Evolutionary conservation across 345 rosid species (phyloP), one percentile per base, ranked within the genome.

Genomic region (Heritiera fomes): DNA sequence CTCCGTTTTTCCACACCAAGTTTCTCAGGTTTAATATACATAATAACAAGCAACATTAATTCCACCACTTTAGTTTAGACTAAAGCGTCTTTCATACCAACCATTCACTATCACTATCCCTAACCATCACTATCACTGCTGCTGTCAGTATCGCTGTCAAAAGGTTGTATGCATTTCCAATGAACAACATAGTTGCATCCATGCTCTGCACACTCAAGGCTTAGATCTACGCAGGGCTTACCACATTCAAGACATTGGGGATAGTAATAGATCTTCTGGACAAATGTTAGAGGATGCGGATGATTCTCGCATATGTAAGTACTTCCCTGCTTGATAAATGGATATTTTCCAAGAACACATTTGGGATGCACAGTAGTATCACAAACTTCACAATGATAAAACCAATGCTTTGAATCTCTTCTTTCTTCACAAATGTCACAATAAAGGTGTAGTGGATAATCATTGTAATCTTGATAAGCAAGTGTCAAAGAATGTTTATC

Each of bases 401-500:
- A 70, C 73, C 80, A 78, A 20, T 69, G 43, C 15, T 9, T 45
- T 9, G 40, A 70, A 34, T 82, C 75, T 79, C 62, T 81, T 67
- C 41, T 23, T 75, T 80, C 68, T 59, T 76, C 76, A 52, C 79
- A 49, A 0, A 75, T 58, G 13, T 78, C 69, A 78, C 85, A 79
- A 47, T 71, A 75, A 23, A 6, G 43, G 8, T 34, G 67, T 3
- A n/a, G 77, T 41, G 30, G 34, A 38, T 58, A 23, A 4, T 58
- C 58, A 23, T 23, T 12, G 15, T 4, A 1, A 3, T 80, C 82
- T 55, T 20, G 47, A 28, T 40, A 43, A 66, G 13, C 7, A 18
- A 79, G 75, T 4, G 0, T 30, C 46, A 79, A 76, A 63, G 82
- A 62, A 75, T 71, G 58, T 1, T 1, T 8, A 46, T 79, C 82